Evolutionary conservation across 1,139 yeast genomes (phyloP).

Genomic region (Geotrichum citri-aurantii): DNA sequence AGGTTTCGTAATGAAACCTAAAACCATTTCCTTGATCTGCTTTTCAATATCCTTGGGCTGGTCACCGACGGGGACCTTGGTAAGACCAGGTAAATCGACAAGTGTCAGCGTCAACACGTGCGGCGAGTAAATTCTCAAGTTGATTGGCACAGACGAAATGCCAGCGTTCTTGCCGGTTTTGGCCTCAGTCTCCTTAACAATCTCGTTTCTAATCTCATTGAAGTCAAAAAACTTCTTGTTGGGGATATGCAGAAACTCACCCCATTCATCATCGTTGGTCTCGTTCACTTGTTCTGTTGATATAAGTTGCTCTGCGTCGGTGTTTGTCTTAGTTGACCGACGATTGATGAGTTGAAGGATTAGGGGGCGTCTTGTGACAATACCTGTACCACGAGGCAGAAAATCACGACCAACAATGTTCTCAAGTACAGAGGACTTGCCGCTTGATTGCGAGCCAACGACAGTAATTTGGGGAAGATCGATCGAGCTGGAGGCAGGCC

Average conservation of each 20-base stretch:
- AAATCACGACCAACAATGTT: conserved; percentile 94
- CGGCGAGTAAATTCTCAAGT: conserved; percentile 90
- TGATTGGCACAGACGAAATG: conserved; percentile 87
- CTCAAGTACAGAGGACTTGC: conserved; percentile 89
- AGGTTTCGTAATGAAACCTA: conserved; percentile 90
- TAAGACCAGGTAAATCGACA: conserved; percentile 95
- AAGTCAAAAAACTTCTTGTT: conserved; percentile 83
- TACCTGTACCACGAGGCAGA: conserved; percentile 92
- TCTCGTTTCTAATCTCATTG: conserved; percentile 85
- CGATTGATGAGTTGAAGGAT: conserved; percentile 74
- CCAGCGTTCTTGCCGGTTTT: conserved; percentile 92
- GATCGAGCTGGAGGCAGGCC: conserved; percentile 46
- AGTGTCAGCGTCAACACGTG: conserved; percentile 93
- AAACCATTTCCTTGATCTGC: conserved; percentile 89
- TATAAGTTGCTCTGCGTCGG: conserved; percentile 1
- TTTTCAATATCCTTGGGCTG: conserved; percentile 97
- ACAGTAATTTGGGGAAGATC: conserved; percentile 96
- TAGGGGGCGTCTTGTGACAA: conserved; percentile 90
- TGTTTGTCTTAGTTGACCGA: conserved; percentile 35
- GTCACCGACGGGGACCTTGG: conserved; percentile 98
- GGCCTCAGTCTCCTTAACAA: conserved; percentile 88
- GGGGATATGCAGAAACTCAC: conserved; percentile 91
- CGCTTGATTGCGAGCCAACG: conserved; percentile 92
- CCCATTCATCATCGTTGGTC: conserved; percentile 63
- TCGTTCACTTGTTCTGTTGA: conserved; percentile 17